These are phyloP conservation scores for Melampsora larici-populina DNA, from an alignment of 1,284 basidiomycete species.

Conservation along the genomic window DNA sequence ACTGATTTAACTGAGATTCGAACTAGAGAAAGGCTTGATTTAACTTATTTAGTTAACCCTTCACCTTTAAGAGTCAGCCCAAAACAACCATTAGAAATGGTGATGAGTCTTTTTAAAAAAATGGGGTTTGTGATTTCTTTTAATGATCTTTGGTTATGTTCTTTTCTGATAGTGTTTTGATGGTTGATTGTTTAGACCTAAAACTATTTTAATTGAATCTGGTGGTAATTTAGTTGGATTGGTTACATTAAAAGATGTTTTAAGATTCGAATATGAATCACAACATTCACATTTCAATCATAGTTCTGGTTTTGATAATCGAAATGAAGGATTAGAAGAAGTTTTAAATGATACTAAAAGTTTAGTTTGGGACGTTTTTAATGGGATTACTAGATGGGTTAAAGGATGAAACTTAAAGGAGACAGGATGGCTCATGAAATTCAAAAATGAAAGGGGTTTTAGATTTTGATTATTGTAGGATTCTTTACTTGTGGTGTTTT, in stretches of 20 bases:
- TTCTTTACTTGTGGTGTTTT: too few species aligned
- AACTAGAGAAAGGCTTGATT: conserved; percentile 15
- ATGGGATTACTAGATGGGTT: conserved; percentile 6
- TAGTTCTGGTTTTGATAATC: neutral
- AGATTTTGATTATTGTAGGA: too few species aligned
- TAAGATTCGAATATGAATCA: conserved; percentile 53
- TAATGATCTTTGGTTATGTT: neutral
- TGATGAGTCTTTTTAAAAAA: conserved; percentile 90
- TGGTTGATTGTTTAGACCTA: conserved; percentile 77
- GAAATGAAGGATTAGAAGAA: conserved; percentile 49
- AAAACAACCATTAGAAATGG: conserved; percentile 87
- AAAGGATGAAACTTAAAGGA: conserved; percentile 17
- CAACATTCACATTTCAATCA: neutral
- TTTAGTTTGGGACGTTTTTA: conserved; percentile 1
- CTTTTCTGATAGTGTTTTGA: conserved; percentile 23
- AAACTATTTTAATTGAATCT: conserved; percentile 86
- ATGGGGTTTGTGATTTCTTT: conserved; percentile 72
- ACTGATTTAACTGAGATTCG: neutral
- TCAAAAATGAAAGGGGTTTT: too few species aligned
- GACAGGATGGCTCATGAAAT: too few species aligned
- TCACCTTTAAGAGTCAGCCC: conserved; percentile 91
- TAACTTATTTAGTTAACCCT: conserved; percentile 29
- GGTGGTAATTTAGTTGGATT: conserved; percentile 78
- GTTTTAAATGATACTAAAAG: conserved; percentile 48
- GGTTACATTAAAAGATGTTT: conserved; percentile 92